phyloP scores from a whole-genome alignment of 345 rosid genomes.

The Lepidium didymum region DNA sequence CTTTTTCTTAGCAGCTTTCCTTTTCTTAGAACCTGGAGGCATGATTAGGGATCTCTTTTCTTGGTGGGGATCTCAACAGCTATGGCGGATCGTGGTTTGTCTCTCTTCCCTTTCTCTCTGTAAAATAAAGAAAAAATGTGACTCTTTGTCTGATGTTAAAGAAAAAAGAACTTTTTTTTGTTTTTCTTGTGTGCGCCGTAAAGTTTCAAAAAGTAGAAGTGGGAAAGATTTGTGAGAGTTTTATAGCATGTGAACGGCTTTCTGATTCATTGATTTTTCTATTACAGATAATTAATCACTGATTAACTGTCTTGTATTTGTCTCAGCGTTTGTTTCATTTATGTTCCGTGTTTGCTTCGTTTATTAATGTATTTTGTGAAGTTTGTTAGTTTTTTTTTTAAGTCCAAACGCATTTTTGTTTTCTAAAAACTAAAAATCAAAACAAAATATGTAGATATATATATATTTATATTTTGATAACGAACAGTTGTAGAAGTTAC shows the following conservation, averaged over 20 bases:
- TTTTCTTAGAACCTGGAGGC: conserved; percentile 85
- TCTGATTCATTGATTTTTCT: neutral
- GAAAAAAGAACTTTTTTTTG: neutral
- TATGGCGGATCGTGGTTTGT: conserved; percentile 28
- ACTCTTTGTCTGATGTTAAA: neutral
- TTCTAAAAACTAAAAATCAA: neutral
- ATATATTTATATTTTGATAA: too few species aligned
- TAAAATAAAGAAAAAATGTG: neutral
- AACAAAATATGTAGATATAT: neutral
- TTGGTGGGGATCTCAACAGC: conserved; percentile 28
- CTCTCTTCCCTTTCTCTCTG: conserved; percentile 17
- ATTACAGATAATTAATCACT: neutral
- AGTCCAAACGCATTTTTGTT: neutral
- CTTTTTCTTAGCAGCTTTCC: conserved; percentile 93
- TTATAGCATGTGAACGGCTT: neutral
- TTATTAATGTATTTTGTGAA: neutral
- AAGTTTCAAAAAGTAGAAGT: conserved; percentile 18
- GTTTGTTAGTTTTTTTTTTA: neutral
- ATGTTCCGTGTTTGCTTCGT: conserved; percentile 17
- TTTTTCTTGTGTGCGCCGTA: neutral
- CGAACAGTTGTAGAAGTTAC: neutral
- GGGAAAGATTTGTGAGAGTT: conserved; percentile 13
- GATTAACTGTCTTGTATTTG: neutral
- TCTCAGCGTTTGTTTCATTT: conserved; percentile 10
- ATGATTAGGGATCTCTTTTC: conserved; percentile 33